Conservation (phyloP, 768 basidiomycete genomes). For the Agaricus sinodeliciosus region DNA sequence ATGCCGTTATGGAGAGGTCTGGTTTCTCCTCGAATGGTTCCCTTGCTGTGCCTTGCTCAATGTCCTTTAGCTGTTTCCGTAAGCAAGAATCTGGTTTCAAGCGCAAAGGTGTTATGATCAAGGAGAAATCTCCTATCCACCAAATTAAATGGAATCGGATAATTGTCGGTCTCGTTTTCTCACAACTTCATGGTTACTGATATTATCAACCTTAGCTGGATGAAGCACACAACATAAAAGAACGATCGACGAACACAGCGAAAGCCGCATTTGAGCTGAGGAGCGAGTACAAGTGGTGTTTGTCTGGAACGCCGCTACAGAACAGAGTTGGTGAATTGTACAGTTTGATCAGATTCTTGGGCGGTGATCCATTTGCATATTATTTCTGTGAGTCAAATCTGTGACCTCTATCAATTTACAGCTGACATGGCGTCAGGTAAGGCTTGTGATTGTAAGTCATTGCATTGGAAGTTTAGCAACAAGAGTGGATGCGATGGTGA, state of each 20-base stretch:
- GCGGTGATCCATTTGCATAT: constrained; percentile 87
- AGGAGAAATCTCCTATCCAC: constrained; percentile 85
- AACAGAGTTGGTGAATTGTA: constrained; percentile 99
- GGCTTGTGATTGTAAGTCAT: constrained; percentile 85
- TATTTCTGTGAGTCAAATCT: constrained; percentile 68
- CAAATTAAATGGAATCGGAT: constrained; percentile 79
- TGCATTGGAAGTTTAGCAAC: constrained; percentile 91
- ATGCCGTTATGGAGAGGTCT: constrained; percentile 75
- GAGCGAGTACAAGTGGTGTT: constrained; percentile 84
- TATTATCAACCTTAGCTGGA: constrained; percentile 51
- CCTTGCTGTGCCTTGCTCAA: neutral
- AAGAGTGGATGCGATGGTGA: constrained; percentile 78
- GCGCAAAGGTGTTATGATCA: constrained; percentile 75
- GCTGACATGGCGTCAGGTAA: constrained; percentile 49
- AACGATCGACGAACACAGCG: constrained; percentile 89
- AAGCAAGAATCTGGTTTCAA: constrained; percentile 93
- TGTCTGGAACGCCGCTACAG: constrained; percentile 94
- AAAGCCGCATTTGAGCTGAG: constrained; percentile 92
- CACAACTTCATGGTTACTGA: neutral
- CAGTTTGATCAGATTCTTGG: constrained; percentile 86
- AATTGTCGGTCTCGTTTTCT: constrained; percentile 37
- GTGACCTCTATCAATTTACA: neutral
- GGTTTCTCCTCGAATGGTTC: neutral
- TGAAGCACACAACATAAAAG: constrained; percentile 98
- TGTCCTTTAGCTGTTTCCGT: constrained; percentile 62